Conservation (phyloP, 495 filamentous ascomycete genomes). For the Alectoria sarmentosa region DNA sequence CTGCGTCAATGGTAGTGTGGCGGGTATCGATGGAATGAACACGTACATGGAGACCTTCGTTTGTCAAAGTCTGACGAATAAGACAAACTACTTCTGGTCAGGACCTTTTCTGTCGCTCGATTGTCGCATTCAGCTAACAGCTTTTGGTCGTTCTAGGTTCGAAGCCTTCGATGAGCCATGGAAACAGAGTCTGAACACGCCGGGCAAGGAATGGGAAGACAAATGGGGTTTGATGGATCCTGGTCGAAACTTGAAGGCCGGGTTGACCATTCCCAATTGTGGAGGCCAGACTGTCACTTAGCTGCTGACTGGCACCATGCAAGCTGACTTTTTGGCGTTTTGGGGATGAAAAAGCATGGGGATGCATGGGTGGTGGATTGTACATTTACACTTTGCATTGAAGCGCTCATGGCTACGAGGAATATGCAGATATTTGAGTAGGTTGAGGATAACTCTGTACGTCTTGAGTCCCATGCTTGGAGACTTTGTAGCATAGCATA, state of each 20-base stretch:
- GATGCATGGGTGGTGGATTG: slow-evolving; percentile 4
- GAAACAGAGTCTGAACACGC: slow-evolving; percentile 68
- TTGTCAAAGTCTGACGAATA: slow-evolving; percentile 68
- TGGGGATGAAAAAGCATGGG: background rate
- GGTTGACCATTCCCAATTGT: slow-evolving; percentile 83
- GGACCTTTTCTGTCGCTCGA: slow-evolving; percentile 22
- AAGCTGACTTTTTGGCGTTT: slow-evolving; percentile 9
- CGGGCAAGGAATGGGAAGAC: slow-evolving; percentile 80
- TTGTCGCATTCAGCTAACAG: background rate
- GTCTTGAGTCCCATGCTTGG: background rate
- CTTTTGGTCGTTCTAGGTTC: slow-evolving; percentile 18
- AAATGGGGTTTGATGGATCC: slow-evolving; percentile 93
- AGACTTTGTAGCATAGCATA: background rate
- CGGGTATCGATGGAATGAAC: slow-evolving; percentile 80
- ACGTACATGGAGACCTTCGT: slow-evolving; percentile 80
- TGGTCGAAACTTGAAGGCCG: slow-evolving; percentile 75
- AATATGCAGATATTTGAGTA: background rate
- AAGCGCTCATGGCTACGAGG: background rate
- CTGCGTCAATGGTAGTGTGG: slow-evolving; percentile 51
- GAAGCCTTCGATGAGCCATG: slow-evolving; percentile 43
- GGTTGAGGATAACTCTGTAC: background rate
- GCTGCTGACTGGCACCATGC: background rate
- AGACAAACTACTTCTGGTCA: slow-evolving; percentile 90
- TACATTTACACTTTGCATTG: slow-evolving; percentile 22
- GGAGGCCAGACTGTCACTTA: slow-evolving; percentile 57